A percentile compares a stretch with the other conserved stretches of the same genome.
These are phyloP conservation scores for Coleophoma crateriformis DNA, from an alignment of 2,329 filamentous ascomycete genomes.

Conservation along the genomic window DNA sequence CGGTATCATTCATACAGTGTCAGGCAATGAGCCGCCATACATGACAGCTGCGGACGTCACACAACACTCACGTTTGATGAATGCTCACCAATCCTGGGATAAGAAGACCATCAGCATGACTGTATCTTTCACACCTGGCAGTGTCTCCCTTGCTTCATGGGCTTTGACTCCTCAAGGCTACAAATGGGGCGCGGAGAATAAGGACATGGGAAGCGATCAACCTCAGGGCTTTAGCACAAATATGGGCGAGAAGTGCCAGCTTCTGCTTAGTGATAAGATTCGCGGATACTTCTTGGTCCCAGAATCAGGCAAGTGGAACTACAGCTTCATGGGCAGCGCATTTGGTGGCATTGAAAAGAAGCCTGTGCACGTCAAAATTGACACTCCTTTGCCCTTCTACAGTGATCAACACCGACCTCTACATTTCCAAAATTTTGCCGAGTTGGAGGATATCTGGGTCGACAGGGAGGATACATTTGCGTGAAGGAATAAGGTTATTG, in stretches of 20 bases:
- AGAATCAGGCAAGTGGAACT: slow-evolving; percentile 89
- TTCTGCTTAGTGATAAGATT: slow-evolving; percentile 88
- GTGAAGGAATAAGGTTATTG: slow-evolving; percentile 36
- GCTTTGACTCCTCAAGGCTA: slow-evolving; percentile 86
- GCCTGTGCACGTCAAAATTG: slow-evolving; percentile 84
- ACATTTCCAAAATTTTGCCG: slow-evolving; percentile 96
- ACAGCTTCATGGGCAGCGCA: slow-evolving; percentile 91
- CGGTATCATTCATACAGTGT: slow-evolving; percentile 91
- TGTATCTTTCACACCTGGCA: slow-evolving; percentile 93
- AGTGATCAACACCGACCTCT: slow-evolving; percentile 85
- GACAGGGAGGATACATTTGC: slow-evolving; percentile 92
- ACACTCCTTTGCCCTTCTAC: slow-evolving; percentile 87
- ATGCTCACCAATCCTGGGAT: slow-evolving; percentile 74
- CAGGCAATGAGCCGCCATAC: slow-evolving; percentile 90
- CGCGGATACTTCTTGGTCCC: slow-evolving; percentile 95
- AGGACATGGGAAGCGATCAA: slow-evolving; percentile 85
- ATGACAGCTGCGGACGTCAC: slow-evolving; percentile 96
- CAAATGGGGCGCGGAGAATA: slow-evolving; percentile 96
- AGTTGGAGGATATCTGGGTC: slow-evolving; percentile 95
- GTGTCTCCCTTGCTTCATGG: slow-evolving; percentile 92
- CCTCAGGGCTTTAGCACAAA: slow-evolving; percentile 87
- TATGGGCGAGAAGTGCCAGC: slow-evolving; percentile 93
- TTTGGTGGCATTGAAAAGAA: slow-evolving; percentile 90
- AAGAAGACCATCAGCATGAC: slow-evolving; percentile 90
- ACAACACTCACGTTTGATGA: slow-evolving; percentile 85